These are phyloP conservation scores for Suillus paluster DNA, from an alignment of 768 basidiomycete species.

Conservation along the genomic window DNA sequence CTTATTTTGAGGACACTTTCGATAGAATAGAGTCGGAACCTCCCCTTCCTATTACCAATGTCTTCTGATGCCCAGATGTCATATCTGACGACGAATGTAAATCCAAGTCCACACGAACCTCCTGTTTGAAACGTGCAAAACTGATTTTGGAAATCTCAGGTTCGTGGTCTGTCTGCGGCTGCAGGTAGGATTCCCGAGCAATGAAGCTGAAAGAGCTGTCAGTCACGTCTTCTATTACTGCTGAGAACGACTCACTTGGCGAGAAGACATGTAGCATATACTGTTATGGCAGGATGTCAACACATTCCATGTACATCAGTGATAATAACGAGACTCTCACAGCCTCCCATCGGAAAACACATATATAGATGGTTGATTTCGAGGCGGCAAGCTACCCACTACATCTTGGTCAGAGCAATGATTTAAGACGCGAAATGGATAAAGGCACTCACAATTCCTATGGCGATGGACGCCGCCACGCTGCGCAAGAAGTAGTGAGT, in stretches of 20 bases:
- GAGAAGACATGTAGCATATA: constrained; percentile 34
- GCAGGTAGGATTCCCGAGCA: constrained; percentile 33
- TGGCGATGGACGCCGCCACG: constrained; percentile 16
- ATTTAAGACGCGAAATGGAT: background rate
- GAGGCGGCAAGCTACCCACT: constrained; percentile 27
- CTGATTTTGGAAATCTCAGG: background rate
- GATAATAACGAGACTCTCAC: constrained; percentile 16
- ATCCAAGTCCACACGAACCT: background rate
- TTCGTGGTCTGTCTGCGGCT: background rate
- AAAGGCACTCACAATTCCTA: constrained; percentile 21
- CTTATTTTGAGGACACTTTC: background rate
- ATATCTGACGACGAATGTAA: background rate
- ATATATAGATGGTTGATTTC: constrained; percentile 25
- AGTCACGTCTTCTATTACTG: background rate
- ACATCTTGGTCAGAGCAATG: background rate
- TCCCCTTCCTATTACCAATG: background rate
- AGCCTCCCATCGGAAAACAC: constrained; percentile 29
- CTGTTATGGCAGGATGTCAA: constrained; percentile 9
- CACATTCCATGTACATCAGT: background rate
- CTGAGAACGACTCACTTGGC: constrained; percentile 25
- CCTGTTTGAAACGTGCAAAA: background rate
- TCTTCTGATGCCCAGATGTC: background rate
- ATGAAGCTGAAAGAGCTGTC: constrained; percentile 21
- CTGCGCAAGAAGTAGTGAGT: constrained; percentile 15
- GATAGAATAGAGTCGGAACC: no score